These are phyloP conservation scores for Periconia macrospinosa DNA, from an alignment of 2,329 filamentous ascomycete species.

Conservation along the genomic window DNA sequence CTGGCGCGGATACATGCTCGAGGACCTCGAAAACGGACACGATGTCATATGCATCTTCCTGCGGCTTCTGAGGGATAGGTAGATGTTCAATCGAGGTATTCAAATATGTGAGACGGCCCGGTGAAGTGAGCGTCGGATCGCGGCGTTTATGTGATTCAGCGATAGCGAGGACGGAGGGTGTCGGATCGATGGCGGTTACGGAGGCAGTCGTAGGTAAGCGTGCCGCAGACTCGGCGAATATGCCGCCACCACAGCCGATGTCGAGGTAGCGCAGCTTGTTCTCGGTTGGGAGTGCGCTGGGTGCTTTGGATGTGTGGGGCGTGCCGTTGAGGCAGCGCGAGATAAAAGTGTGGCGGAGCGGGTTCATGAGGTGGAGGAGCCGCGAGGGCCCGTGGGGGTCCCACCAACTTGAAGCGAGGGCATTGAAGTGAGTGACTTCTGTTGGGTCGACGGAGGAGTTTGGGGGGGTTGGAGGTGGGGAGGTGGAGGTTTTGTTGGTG, in stretches of 20 bases:
- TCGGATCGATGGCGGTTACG: conserved; percentile 79
- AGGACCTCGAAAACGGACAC: conserved; percentile 92
- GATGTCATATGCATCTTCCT: conserved; percentile 64
- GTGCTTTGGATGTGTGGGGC: conserved; percentile 33
- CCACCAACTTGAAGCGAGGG: conserved; percentile 95
- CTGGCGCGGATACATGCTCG: conserved; percentile 82
- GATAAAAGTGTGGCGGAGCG: conserved; percentile 92
- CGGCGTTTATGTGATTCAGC: conserved; percentile 74
- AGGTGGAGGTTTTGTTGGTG: conserved; percentile 4
- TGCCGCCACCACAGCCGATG: conserved; percentile 92
- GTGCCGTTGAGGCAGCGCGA: conserved; percentile 59
- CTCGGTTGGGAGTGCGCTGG: conserved; percentile 23
- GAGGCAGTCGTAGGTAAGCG: conserved; percentile 63
- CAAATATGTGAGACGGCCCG: conserved; percentile 65
- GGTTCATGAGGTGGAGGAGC: conserved; percentile 96
- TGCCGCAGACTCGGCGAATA: conserved; percentile 88
- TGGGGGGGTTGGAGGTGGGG: conserved; percentile 12
- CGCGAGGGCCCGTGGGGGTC: conserved; percentile 90
- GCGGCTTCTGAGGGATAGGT: conserved; percentile 20
- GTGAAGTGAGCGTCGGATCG: conserved; percentile 68
- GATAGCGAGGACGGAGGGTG: conserved; percentile 70
- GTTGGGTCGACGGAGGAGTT: conserved; percentile 67
- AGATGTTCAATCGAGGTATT: conserved; percentile 78
- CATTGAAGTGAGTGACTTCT: conserved; percentile 93
- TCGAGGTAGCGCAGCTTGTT: conserved; percentile 73